phyloP scores from a whole-genome alignment of 306 rosid genomes.

The Fagus sylvatica region DNA sequence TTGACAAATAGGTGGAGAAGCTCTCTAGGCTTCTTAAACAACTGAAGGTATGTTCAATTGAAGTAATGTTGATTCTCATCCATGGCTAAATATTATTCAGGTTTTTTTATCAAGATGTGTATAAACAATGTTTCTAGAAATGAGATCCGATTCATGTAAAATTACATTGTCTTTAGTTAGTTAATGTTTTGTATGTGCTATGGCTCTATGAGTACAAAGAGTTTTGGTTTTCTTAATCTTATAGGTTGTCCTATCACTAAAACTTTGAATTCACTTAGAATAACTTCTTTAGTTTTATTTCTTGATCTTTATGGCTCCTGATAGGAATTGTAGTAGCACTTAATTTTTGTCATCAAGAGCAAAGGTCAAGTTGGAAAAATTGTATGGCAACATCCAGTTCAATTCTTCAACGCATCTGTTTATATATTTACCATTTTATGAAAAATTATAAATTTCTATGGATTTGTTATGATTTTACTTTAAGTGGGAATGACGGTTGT shows the following conservation, averaged over 20 bases:
- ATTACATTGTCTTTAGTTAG: constrained; percentile 5
- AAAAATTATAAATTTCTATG: no score
- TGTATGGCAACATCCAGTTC: neutral
- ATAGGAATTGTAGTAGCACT: neutral
- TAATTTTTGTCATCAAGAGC: neutral
- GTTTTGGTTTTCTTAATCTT: neutral
- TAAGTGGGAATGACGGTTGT: no score
- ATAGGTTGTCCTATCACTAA: neutral
- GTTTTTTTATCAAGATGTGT: constrained; percentile 9
- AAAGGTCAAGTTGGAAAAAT: neutral
- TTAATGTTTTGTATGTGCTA: neutral
- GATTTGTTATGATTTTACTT: no score
- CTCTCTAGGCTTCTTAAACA: constrained; percentile 66
- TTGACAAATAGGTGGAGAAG: constrained; percentile 72
- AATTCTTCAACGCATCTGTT: neutral
- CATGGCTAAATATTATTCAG: neutral
- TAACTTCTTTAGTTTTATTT: neutral
- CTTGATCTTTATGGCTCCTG: neutral
- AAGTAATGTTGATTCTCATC: constrained; percentile 6
- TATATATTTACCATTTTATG: no score
- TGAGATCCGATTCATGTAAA: neutral
- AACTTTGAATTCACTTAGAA: neutral
- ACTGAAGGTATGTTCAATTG: constrained; percentile 53
- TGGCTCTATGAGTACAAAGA: neutral
- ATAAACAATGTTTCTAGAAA: neutral